phyloP scores from a whole-genome alignment of 2,329 filamentous ascomycete genomes.

The Lachnellula occidentalis region DNA sequence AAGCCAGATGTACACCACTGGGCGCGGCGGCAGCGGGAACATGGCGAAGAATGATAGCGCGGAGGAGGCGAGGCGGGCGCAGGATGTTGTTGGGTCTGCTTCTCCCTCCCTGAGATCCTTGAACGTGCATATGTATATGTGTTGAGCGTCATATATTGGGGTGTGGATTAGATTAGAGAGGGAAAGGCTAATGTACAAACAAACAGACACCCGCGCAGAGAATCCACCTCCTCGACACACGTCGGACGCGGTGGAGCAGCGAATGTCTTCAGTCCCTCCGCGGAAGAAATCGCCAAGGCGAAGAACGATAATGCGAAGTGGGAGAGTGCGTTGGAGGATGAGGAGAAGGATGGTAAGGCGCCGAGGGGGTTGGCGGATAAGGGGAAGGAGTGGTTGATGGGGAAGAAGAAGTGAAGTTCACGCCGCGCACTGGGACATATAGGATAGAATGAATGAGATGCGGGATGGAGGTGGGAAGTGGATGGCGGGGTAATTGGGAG shows the following conservation, averaged over 20 bases:
- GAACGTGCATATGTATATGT: neutral
- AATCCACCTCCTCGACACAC: constrained; percentile 55
- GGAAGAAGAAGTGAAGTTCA: constrained; percentile 31
- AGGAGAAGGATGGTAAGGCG: constrained; percentile 18
- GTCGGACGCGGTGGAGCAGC: constrained; percentile 71
- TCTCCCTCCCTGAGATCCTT: constrained; percentile 4
- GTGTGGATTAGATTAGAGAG: neutral
- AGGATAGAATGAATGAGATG: neutral
- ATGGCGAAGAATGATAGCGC: constrained; percentile 73
- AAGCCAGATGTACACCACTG: constrained; percentile 78
- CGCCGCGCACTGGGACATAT: neutral
- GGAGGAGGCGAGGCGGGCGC: constrained; percentile 66
- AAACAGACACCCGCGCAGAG: constrained; percentile 38
- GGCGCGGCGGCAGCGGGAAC: constrained; percentile 82
- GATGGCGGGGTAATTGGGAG: neutral
- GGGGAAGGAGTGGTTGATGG: constrained; percentile 45
- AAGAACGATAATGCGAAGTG: constrained; percentile 26
- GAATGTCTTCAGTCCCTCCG: constrained; percentile 54
- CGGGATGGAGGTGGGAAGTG: neutral
- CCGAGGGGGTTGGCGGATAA: constrained; percentile 44
- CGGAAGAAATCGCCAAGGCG: constrained; percentile 27
- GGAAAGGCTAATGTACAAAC: neutral
- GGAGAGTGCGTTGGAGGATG: constrained; percentile 25
- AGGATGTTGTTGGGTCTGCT: constrained; percentile 72
- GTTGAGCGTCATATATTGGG: no score